Percentiles rank a stretch among this genome's conserved stretches.
phyloP scores from a whole-genome alignment of 139 green algal species.

The Dunaliella primolecta region DNA sequence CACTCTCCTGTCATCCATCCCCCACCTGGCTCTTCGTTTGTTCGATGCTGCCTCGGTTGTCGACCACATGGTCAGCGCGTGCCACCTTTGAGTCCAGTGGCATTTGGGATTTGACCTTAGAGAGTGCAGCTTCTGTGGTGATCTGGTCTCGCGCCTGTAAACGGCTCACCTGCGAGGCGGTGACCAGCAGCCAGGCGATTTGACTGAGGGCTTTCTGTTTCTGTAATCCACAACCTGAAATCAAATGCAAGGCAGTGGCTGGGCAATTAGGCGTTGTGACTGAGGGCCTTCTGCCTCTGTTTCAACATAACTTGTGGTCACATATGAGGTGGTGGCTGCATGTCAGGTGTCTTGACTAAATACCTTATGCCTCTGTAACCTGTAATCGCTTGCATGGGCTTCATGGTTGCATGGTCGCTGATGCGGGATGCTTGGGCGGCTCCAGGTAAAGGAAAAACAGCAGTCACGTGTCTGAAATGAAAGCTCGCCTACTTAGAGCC shows the following conservation, averaged over 20 bases:
- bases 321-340: too few species aligned
- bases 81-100: slow-evolving; percentile 51
- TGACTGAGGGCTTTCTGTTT: not conserved
- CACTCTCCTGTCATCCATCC: not conserved
- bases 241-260: not conserved
- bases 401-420: too few species aligned
- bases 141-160: slow-evolving; percentile 58
- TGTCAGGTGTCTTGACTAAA: too few species aligned
- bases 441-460: too few species aligned
- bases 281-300: not conserved
- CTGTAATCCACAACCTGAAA: not conserved
- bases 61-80: slow-evolving; percentile 51
- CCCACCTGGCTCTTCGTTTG: slow-evolving; percentile 40
- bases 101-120: slow-evolving; percentile 66
- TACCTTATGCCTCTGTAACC: too few species aligned
- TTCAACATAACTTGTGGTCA: not conserved
- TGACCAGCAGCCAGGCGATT: not conserved
- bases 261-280: not conserved
- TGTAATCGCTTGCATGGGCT: too few species aligned
- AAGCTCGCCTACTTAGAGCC: too few species aligned
- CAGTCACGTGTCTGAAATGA: too few species aligned
- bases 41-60: slow-evolving; percentile 54
- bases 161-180: slow-evolving; percentile 45
- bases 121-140: slow-evolving; percentile 31
- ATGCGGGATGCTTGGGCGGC: too few species aligned